Evolutionary conservation across 2,329 filamentous ascomycete genomes (phyloP), one percentile per base, ranked within the genome.

Genomic region (Botryosphaeria dothidea): DNA sequence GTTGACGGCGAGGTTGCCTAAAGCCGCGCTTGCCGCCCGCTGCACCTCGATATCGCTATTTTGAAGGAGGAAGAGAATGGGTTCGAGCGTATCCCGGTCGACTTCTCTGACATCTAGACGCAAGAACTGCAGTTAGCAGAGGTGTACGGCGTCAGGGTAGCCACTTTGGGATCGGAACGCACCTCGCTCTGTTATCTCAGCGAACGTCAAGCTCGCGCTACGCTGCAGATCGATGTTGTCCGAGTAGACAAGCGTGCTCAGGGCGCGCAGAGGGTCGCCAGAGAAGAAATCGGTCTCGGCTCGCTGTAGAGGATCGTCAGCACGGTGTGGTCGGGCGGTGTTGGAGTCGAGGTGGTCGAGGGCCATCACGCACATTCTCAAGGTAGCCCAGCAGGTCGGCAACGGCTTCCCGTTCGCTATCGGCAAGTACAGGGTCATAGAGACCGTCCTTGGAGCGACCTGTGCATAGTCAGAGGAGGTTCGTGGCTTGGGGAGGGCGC

Each of bases 171-270:
- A 64, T 5, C 19, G 27, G 41, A 56, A 70, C 67, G 72, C 85
- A 97, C 95, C 94, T 92, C 94, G 83, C 81, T 99, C 95, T 43
- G 95, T 99, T 71, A 99, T 99, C 79, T 99, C 95, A 67, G 95
- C 95, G 84, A 99, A 99, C 2, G 95, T 99, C 78, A 99, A 86
- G 78, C 94, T 98, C 62, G 95, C 95, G 81, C 95, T 98, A 70
- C 95, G 88, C 82, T 99, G 95, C 62, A 99, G 85, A 78, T 99
- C 95, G 77, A 99, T 93, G 81, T 99, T 99, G 79, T 98, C 93
- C 65, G 95, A 99, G 78, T 97, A 99, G 65, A 99, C 95, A 27
- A 99, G 86, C 13, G 94, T 99, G 80, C 92, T 97, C 65, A 99
- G 83, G 51, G 95, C 94, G 79, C 91, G 91, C 65, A 99, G 88